Conservation (phyloP, 2,329 filamentous ascomycete genomes). For the Verruconis gallopava region DNA sequence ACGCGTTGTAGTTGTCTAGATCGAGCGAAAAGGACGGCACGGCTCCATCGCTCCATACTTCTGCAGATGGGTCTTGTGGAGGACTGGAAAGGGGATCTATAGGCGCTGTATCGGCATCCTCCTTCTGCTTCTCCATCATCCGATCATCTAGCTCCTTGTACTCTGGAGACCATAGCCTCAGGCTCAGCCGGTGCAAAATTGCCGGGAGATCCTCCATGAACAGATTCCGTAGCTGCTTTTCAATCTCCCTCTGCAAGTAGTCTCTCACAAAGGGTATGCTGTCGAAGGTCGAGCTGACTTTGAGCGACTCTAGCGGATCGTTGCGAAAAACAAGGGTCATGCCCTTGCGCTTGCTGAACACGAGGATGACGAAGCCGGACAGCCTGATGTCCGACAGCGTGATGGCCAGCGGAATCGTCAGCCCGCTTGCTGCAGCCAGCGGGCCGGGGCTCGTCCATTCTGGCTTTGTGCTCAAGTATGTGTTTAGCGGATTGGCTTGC, state of each 20-base stretch:
- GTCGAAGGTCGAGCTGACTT: slow-evolving; percentile 97
- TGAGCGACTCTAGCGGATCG: slow-evolving; percentile 92
- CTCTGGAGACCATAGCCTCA: slow-evolving; percentile 82
- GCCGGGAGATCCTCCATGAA: slow-evolving; percentile 98
- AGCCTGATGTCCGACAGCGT: slow-evolving; percentile 91
- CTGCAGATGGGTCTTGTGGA: slow-evolving; percentile 69
- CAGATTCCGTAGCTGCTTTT: slow-evolving; percentile 77
- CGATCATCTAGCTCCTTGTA: slow-evolving; percentile 52
- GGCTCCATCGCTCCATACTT: slow-evolving; percentile 64
- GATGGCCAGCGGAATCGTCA: slow-evolving; percentile 96
- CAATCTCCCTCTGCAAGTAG: slow-evolving; percentile 91
- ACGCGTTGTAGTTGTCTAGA: slow-evolving; percentile 65
- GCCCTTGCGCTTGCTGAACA: slow-evolving; percentile 95
- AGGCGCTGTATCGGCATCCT: slow-evolving; percentile 38
- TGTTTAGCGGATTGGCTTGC: slow-evolving; percentile 95
- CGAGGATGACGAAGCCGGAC: slow-evolving; percentile 91
- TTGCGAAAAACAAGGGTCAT: slow-evolving; percentile 95
- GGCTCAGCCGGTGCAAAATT: slow-evolving; percentile 84
- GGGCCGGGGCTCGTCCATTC: slow-evolving; percentile 87
- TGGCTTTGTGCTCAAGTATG: slow-evolving; percentile 82
- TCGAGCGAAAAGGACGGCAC: slow-evolving; percentile 70
- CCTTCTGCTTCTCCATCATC: slow-evolving; percentile 33
- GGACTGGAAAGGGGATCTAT: slow-evolving; percentile 73
- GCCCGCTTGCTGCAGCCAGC: slow-evolving; percentile 74
- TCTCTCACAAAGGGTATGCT: slow-evolving; percentile 97